Percentiles rank a stretch among this genome's conserved stretches.
Conservation (phyloP, 1,284 basidiomycete species). For the Ceratobasidium sp. region DNA sequence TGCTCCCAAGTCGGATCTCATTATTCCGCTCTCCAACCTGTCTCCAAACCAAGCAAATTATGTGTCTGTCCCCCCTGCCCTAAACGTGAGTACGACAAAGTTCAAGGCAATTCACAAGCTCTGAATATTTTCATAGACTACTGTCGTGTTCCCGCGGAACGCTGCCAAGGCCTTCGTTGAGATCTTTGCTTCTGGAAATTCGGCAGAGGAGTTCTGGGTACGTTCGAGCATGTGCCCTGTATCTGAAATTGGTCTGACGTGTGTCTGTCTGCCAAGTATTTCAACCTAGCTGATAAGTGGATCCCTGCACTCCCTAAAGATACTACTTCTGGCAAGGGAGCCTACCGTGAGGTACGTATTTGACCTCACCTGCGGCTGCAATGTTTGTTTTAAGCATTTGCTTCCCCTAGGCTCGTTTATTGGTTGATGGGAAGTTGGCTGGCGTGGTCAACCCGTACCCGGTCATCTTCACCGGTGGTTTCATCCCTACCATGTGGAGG, state of each 20-base stretch:
- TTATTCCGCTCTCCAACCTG: slow-evolving; percentile 77
- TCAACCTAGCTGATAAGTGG: slow-evolving; percentile 74
- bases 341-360: slow-evolving; percentile 77
- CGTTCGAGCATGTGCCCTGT: slow-evolving; percentile 46
- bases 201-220: slow-evolving; percentile 83
- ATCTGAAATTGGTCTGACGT: slow-evolving; percentile 40
- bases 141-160: slow-evolving; percentile 76
- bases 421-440: slow-evolving; percentile 80
- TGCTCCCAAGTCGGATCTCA: slow-evolving; percentile 70
- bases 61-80: slow-evolving; percentile 78
- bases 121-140: slow-evolving; percentile 63
- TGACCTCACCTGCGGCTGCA: not conserved
- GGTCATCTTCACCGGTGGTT: slow-evolving; percentile 85
- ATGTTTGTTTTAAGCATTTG: not conserved
- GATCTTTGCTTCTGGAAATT: slow-evolving; percentile 79
- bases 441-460: slow-evolving; percentile 83
- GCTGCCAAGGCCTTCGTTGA: slow-evolving; percentile 78
- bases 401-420: slow-evolving; percentile 61
- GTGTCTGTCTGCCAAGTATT: slow-evolving; percentile 66
- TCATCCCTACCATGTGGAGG: slow-evolving; percentile 80
- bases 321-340: slow-evolving; percentile 70
- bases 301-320: slow-evolving; percentile 67
- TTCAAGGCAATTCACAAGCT: not conserved
- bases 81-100: slow-evolving; percentile 65
- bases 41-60: slow-evolving; percentile 73